Evolutionary conservation across 2,329 filamentous ascomycete species (phyloP), one percentile per base, ranked within the genome.

Genomic region (Lachnellula cervina): DNA sequence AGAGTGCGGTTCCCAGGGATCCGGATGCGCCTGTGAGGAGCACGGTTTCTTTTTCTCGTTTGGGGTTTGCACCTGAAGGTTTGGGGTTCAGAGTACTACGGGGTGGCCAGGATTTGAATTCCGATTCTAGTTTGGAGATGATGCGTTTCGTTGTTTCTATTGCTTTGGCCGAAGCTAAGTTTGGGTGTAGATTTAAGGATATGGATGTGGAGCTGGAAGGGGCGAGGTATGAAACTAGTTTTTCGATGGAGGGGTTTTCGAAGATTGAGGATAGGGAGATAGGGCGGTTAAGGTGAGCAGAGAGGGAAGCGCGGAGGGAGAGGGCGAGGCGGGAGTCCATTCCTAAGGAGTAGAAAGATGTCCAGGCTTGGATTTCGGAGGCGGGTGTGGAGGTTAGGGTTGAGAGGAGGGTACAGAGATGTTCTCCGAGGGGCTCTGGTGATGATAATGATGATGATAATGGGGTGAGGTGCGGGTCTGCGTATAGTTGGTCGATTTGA

Each of bases 221-320:
- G 28, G 9, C 11, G 52, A 8, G 65, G 40, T 1, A 44, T 19
- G 42, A 44, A 19, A 55, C 47, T 5, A 69, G 57, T 46, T 62
- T 62, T 5, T 59, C 54, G 32, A 68, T 57, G 11, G 62, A 61
- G 2, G 66, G 65, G 21, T 68, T 64, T 48, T 69, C 68, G 38
- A 68, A 69, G 7, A 70, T 63, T 11, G 60, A 60, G 52, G 62
- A 62, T 6, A 70, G 56, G 17, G 68, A 67, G 19, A 70, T 49
- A n/a, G 58, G 54, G 2, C 49, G 57, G 2, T 61, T 59, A 5
- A 70, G 60, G 5, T 61, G 54, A 8, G 58, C 48, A 1, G 65
- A 61, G 1, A 70, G 56, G 4, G 57, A 62, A 7, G 61, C 48
- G 25, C 64, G 62, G 7, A 70, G 51, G 11, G 56, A 58, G 8